These are phyloP conservation scores for Scytalidium lignicola DNA, from an alignment of 2,329 filamentous ascomycete genomes.

Conservation along the genomic window DNA sequence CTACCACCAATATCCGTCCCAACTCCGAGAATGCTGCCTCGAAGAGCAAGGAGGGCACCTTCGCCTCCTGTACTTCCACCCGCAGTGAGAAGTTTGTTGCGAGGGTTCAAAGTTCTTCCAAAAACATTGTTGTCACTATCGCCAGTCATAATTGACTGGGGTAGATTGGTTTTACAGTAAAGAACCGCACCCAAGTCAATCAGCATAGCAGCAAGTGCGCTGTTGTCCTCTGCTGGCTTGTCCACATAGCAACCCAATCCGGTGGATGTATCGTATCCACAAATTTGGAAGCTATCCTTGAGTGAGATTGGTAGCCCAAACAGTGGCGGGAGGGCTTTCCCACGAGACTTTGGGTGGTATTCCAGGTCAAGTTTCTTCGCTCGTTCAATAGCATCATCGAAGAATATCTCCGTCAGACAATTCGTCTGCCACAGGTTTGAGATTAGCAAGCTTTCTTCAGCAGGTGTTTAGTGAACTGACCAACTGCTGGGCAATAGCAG, in stretches of 20 bases:
- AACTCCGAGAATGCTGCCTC: conserved; percentile 45
- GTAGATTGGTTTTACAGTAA: conserved; percentile 64
- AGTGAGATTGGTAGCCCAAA: conserved; percentile 53
- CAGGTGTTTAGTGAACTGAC: conserved; percentile 21
- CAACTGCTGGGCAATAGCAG: conserved; percentile 42
- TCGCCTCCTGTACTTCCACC: conserved; percentile 63
- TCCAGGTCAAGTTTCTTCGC: conserved; percentile 42
- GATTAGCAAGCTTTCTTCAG: conserved; percentile 1
- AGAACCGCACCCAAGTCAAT: conserved; percentile 54
- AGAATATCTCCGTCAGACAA: conserved; percentile 40
- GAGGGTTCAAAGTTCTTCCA: conserved; percentile 55
- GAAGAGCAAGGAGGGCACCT: conserved; percentile 50
- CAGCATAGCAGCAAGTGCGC: conserved; percentile 50
- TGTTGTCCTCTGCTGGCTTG: conserved; percentile 45
- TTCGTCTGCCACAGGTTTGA: conserved; percentile 29
- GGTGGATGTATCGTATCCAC: conserved; percentile 43
- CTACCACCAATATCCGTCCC: conserved; percentile 53
- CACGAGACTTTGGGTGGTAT: conserved; percentile 28
- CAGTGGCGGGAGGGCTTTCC: conserved; percentile 45
- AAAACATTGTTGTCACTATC: conserved; percentile 56
- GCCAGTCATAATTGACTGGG: conserved; percentile 45
- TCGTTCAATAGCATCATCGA: conserved; percentile 36
- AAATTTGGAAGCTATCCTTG: conserved; percentile 55
- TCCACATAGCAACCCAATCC: conserved; percentile 50
- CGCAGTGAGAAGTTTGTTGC: conserved; percentile 49